These are phyloP conservation scores for Dioscorea zingiberensis DNA, from an alignment of 106 monocot species.

Conservation along the genomic window DNA sequence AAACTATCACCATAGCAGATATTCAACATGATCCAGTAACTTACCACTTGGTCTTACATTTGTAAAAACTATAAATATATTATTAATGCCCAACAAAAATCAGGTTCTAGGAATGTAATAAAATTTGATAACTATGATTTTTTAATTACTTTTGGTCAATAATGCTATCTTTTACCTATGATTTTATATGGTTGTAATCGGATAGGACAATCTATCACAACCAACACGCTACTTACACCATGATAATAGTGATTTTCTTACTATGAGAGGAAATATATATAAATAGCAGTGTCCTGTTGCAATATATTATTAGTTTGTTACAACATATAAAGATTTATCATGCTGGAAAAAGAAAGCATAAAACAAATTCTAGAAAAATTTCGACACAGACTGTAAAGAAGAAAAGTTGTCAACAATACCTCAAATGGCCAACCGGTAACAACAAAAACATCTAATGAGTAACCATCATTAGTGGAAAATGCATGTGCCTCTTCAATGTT, in stretches of 20 bases:
- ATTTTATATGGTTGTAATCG: background rate
- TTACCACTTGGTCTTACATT: too few relatives aligned
- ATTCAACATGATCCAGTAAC: too few relatives aligned
- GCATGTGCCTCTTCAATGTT: conserved; percentile 97
- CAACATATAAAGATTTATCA: background rate
- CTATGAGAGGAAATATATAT: too few relatives aligned
- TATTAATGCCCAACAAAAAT: too few relatives aligned
- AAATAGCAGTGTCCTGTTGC: background rate
- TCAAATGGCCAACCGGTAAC: conserved; percentile 79
- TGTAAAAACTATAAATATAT: too few relatives aligned
- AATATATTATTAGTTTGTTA: background rate
- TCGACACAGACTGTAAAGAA: background rate
- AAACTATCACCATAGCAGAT: too few relatives aligned
- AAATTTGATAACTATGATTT: too few relatives aligned
- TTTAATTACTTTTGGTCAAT: too few relatives aligned
- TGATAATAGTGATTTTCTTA: too few relatives aligned
- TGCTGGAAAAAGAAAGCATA: background rate
- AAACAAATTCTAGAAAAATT: background rate
- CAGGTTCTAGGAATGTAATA: too few relatives aligned
- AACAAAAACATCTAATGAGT: conserved; percentile 87
- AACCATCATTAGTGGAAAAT: conserved; percentile 93
- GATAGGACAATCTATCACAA: background rate
- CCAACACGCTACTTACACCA: background rate
- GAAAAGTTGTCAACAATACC: conserved; percentile 14
- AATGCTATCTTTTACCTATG: background rate